Percentiles rank a stretch among this genome's conserved stretches.
phyloP scores from a whole-genome alignment of 371 early-diverging fungal species.

The Apophysomyces trapeziformis region DNA sequence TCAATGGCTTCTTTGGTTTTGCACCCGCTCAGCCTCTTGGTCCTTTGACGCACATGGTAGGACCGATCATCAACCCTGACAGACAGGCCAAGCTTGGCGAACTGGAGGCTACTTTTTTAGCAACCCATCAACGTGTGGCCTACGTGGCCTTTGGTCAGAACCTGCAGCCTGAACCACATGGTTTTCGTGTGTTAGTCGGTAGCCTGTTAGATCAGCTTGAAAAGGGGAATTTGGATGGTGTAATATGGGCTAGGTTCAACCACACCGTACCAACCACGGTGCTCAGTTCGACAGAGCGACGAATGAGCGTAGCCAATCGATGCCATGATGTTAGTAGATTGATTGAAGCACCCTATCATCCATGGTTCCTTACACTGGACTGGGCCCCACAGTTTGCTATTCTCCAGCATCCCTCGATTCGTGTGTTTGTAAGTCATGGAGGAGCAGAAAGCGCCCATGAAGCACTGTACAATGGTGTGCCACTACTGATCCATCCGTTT shows the following conservation, averaged over 20 bases:
- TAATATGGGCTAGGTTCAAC: conserved; percentile 12
- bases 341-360: background rate
- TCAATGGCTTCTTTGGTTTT: conserved; percentile 8
- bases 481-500: conserved; percentile 36
- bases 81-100: background rate
- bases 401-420: conserved; percentile 34
- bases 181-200: background rate
- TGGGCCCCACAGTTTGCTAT: conserved; percentile 50
- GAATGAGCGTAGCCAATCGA: background rate
- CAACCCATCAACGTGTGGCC: conserved; percentile 10
- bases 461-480: conserved; percentile 30
- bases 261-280: background rate
- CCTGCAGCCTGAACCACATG: background rate
- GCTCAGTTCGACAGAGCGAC: background rate
- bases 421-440: conserved; percentile 43
- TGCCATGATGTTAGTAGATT: background rate
- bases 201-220: conserved; percentile 3
- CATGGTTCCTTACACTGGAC: background rate
- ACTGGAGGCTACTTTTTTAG: background rate
- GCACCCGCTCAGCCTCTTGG: conserved; percentile 18
- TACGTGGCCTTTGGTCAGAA: conserved; percentile 32
- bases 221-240: background rate
- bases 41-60: conserved; percentile 21
- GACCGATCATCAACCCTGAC: conserved; percentile 17
- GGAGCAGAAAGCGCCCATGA: conserved; percentile 42